Percentiles rank a stretch among this genome's conserved stretches.
Conservation (phyloP, 768 basidiomycete genomes). For the Kwoniella newhampshirensis region DNA sequence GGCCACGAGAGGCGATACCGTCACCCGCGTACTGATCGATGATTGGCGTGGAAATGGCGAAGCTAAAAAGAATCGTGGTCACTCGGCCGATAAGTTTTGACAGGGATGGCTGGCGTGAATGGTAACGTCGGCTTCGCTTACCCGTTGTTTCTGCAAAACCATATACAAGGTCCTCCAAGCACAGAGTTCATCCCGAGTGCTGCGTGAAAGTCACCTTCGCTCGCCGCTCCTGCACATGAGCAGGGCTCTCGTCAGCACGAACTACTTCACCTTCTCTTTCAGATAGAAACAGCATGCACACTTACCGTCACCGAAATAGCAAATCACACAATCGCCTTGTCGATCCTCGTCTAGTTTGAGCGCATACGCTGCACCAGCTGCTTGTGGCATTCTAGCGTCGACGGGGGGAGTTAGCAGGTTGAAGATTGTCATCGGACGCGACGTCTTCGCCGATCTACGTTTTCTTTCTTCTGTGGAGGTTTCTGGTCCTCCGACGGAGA, state of each 20-base stretch:
- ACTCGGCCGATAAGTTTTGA: no score
- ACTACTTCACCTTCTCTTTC: background rate
- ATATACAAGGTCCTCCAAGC: slow-evolving; percentile 52
- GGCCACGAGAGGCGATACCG: slow-evolving; percentile 86
- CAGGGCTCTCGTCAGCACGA: slow-evolving; percentile 12
- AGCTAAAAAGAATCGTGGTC: no score
- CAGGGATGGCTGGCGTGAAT: no score
- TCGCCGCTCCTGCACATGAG: slow-evolving; percentile 61
- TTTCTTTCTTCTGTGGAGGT: background rate
- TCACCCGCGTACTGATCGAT: slow-evolving; percentile 88
- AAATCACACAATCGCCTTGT: slow-evolving; percentile 72
- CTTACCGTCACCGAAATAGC: slow-evolving; percentile 84
- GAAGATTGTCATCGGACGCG: background rate
- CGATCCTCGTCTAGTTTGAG: slow-evolving; percentile 72
- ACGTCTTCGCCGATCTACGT: no score
- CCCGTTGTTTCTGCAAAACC: slow-evolving; percentile 62
- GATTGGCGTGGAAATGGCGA: slow-evolving; percentile 90
- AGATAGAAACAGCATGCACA: no score
- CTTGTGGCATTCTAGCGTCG: slow-evolving; percentile 59
- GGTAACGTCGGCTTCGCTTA: no score
- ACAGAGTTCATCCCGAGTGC: slow-evolving; percentile 60
- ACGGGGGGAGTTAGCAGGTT: no score
- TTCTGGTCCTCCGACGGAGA: no score
- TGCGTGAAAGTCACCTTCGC: slow-evolving; percentile 94
- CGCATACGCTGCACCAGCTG: slow-evolving; percentile 88